A percentile compares a stretch with the other conserved stretches of the same genome.
phyloP scores from a whole-genome alignment of 805 yeast species.

The Saturnispora hagleri region DNA sequence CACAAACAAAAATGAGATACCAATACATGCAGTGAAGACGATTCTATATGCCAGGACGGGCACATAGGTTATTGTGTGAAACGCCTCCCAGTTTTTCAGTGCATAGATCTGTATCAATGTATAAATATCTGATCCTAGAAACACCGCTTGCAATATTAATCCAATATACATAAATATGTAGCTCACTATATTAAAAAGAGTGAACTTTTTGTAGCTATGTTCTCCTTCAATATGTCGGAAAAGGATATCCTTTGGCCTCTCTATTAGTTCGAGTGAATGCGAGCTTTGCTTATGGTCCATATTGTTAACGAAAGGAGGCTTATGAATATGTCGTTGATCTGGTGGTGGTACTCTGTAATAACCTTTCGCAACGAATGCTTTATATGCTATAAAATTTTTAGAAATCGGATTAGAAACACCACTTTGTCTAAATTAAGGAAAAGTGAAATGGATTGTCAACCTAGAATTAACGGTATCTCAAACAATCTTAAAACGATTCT shows the following conservation, averaged over 20 bases:
- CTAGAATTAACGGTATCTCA: background rate
- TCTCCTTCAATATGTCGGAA: constrained; percentile 21
- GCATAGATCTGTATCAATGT: constrained; percentile 70
- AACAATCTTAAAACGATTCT: background rate
- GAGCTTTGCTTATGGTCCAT: constrained; percentile 1
- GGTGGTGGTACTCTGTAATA: background rate
- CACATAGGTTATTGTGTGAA: constrained; percentile 26
- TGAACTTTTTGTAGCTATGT: constrained; percentile 29
- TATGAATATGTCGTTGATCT: background rate
- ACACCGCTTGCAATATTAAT: constrained; percentile 41
- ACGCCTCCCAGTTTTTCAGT: constrained; percentile 37
- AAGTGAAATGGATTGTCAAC: background rate
- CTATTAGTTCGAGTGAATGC: background rate
- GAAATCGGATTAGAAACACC: background rate
- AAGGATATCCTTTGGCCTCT: constrained; percentile 2
- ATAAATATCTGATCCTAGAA: constrained; percentile 63
- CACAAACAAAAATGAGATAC: constrained; percentile 53
- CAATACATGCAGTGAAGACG: constrained; percentile 52
- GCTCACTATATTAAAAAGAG: constrained; percentile 34
- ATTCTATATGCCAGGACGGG: constrained; percentile 25
- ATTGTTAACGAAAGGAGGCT: background rate
- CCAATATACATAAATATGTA: constrained; percentile 32
- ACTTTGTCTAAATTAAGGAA: background rate
- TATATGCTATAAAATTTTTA: background rate
- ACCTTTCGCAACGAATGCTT: background rate